Base-by-base conservation (phyloP, 176 grass and related monocot species). In the Leersia perrieri region DNA sequence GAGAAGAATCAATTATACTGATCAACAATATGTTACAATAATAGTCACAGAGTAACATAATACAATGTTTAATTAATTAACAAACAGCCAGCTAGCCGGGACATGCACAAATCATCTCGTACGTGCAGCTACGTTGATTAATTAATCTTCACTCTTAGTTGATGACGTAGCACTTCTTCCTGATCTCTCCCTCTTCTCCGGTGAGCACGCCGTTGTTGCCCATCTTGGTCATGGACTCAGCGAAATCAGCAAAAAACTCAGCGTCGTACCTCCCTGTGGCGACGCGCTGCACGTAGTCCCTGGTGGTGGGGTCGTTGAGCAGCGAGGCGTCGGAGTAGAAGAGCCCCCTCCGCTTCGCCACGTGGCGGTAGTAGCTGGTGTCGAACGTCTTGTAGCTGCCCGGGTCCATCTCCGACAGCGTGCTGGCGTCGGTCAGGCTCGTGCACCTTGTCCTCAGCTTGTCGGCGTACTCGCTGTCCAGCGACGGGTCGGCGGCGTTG, bases 381-480 rank as follows among this genome's bases (percentile, higher is more conserved):
- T 97, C 94, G 28, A 97, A 97, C 32, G 87, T 91, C 74, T 29
- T 91, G 89, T 84, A 91, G 79, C 91, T 94, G 3, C 89, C 89
- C 0, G 94, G 91, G 68, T 94, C 94, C 94, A 97, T 97, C 87
- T 97, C 94, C 4, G 92, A 60, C 0, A 93, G n/a, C 70, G 64
- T 84, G 5, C 33, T 28, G 2, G 4, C 40, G 57, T 94, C 94
- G 3, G 83, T 63, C 2, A 30, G 22, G 57, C 84, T 84, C 62
- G 23, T 88, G 81, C 94, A 97, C 16, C 47, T 67, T 1, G 4
- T 23, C 83, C 61, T 89, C 27, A 97, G 74, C 83, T 67, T 78
- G 3, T 74, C 36, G 1, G 92, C 72, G 82, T 97, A 97, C 58
- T 88, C 31, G 25, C 78, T 82, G 73, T 94, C 91, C 8, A 97